Evolutionary conservation across 768 basidiomycete species (phyloP).

Genomic region (Suillus subluteus): DNA sequence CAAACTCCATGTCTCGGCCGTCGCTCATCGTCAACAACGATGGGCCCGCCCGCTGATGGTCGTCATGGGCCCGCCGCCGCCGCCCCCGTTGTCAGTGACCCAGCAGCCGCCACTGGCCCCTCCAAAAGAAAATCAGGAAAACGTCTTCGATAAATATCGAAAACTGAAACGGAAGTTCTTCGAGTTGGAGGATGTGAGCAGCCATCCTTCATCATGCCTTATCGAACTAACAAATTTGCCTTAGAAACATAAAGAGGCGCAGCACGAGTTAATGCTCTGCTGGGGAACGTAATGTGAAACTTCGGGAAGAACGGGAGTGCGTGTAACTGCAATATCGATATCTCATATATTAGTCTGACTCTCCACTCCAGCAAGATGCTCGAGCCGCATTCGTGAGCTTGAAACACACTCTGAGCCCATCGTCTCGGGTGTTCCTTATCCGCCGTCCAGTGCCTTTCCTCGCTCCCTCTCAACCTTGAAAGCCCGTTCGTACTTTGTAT

Average conservation of each 20-base stretch:
- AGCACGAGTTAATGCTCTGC: slow-evolving; percentile 59
- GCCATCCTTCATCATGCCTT: neutral
- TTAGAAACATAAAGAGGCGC: slow-evolving; percentile 64
- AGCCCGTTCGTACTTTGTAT: slow-evolving; percentile 47
- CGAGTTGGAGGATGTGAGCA: slow-evolving; percentile 71
- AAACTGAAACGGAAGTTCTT: slow-evolving; percentile 67
- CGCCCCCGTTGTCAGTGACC: slow-evolving; percentile 36
- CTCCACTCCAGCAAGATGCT: slow-evolving; percentile 47
- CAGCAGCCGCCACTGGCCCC: slow-evolving; percentile 32
- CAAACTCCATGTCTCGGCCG: slow-evolving; percentile 24
- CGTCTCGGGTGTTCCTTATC: slow-evolving; percentile 36
- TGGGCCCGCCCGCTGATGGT: slow-evolving; percentile 49
- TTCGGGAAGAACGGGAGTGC: slow-evolving; percentile 66
- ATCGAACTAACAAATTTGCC: slow-evolving; percentile 26
- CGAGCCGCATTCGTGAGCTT: slow-evolving; percentile 64
- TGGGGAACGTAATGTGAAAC: slow-evolving; percentile 64
- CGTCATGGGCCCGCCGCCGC: slow-evolving; percentile 52
- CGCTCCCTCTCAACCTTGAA: slow-evolving; percentile 48
- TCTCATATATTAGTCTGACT: slow-evolving; percentile 3
- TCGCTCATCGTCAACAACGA: slow-evolving; percentile 31
- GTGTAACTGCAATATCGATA: slow-evolving; percentile 28
- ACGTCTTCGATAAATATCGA: slow-evolving; percentile 59
- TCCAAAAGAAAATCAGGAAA: slow-evolving; percentile 47
- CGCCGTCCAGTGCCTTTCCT: slow-evolving; percentile 50
- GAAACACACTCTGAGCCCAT: slow-evolving; percentile 45